A percentile compares a stretch with the other conserved stretches of the same genome.
Evolutionary conservation across 2,329 filamentous ascomycete species (phyloP).

Genomic region (Fusarium sp.): DNA sequence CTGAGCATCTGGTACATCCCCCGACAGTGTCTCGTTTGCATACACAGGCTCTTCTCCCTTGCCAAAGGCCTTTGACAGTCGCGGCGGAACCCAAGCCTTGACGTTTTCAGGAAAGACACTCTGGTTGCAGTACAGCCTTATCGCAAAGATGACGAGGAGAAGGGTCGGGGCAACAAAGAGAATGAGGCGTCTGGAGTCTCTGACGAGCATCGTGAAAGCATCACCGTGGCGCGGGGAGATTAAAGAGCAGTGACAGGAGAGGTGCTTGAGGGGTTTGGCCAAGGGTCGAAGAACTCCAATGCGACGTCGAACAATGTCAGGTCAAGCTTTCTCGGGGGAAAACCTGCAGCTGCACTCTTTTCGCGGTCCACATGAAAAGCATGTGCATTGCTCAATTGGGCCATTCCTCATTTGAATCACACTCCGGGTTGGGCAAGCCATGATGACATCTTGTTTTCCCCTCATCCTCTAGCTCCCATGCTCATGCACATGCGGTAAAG

Average conservation of each 20-base stretch:
- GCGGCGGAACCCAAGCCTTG: constrained; percentile 23
- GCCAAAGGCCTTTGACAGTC: constrained; percentile 8
- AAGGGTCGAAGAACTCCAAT: constrained; percentile 2
- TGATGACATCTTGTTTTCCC: background rate
- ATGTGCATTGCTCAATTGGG: constrained; percentile 2
- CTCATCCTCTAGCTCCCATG: background rate
- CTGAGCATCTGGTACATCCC: background rate
- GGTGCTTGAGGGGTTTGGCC: constrained; percentile 8
- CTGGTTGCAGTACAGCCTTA: constrained; percentile 39
- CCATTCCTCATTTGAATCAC: constrained; percentile 27
- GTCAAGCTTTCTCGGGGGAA: background rate
- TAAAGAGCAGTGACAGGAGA: background rate
- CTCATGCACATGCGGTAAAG: background rate
- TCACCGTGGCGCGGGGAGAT: background rate
- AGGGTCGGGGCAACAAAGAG: constrained; percentile 51
- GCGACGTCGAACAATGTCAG: background rate
- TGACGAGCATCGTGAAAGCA: constrained; percentile 50
- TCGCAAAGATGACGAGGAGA: constrained; percentile 50
- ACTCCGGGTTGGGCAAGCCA: constrained; percentile 12
- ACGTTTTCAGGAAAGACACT: constrained; percentile 7
- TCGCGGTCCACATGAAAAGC: background rate
- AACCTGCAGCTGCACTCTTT: too few species aligned
- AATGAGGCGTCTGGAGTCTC: constrained; percentile 52
- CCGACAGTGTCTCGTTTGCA: background rate
- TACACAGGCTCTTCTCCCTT: constrained; percentile 6